Evolutionary conservation across 2,329 filamentous ascomycete genomes (phyloP), one percentile per base, ranked within the genome.

Genomic region (Didymella glomerata): DNA sequence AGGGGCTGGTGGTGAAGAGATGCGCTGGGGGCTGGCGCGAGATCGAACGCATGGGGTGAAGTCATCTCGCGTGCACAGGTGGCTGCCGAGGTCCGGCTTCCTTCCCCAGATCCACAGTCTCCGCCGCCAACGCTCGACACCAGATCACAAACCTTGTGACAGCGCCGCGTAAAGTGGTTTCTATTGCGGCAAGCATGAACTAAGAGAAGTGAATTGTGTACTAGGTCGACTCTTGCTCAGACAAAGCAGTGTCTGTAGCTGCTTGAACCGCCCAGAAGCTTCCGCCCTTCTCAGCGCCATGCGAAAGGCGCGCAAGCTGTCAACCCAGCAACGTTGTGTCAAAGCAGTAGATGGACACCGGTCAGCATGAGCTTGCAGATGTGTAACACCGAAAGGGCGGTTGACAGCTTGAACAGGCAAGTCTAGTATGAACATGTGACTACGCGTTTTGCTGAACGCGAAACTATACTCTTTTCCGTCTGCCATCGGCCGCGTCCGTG

Each of bases 61-160:
- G 66, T 72, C 65, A 70, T 68, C 64, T 61, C 56, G 56, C 50
- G 56, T 53, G 27, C 27, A 7, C 27, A 3, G 24, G 7, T 3
- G 57, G 63, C 68, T 74, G 69, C 74, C 74, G 74, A 76, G 73
- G 74, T 75, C 61, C 68, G 52, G 40, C 9, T 25, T 7, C 7
- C 49, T 63, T 57, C 60, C 64, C 63, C 62, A 53, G 44, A 50
- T 38, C 47, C 56, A 30, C 32, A 32, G 14, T 32, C 27, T 57
- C 48, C 44, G 27, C 38, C 8, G 11, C 40, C 49, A 49, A 45
- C 40, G 34, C 40, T 47, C 50, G n/a, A 46, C 55, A 48, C 44
- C 32, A 20, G 38, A 30, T 38, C 20, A n/a, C 7, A 8, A 22
- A 27, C 42, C 60, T 54, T 50, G 56, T 54, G 48, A 60, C 20